phyloP scores from a whole-genome alignment of 768 basidiomycete genomes.

The Hygrophoropsis aurantiaca region DNA sequence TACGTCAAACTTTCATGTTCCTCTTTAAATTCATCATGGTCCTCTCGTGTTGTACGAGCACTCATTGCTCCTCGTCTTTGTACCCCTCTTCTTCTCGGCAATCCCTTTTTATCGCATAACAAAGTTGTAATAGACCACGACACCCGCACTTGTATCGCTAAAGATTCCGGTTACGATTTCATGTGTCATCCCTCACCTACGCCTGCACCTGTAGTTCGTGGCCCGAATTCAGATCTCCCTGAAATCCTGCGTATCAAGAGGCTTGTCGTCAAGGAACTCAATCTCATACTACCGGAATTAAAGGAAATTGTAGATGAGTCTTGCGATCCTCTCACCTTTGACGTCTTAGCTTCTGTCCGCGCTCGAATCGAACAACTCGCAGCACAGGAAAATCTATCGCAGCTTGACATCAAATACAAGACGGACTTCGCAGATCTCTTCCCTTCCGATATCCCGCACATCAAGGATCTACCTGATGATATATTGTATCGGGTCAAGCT shows the following conservation, averaged over 20 bases:
- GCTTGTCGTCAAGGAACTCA: not conserved
- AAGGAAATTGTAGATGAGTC: not conserved
- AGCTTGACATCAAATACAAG: slow-evolving; percentile 2
- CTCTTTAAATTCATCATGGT: slow-evolving; percentile 6
- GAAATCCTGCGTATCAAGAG: not conserved
- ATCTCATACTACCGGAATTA: not conserved
- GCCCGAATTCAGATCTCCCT: not conserved
- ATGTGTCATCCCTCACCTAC: not conserved
- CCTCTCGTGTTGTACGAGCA: slow-evolving; percentile 9
- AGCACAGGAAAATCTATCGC: not conserved
- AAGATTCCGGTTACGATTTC: slow-evolving; percentile 7
- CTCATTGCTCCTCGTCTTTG: slow-evolving; percentile 25
- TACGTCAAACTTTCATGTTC: slow-evolving; percentile 13
- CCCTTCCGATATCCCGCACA: slow-evolving; percentile 23
- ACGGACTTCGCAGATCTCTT: slow-evolving; percentile 19
- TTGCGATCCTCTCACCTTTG: not conserved
- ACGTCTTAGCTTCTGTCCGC: slow-evolving; percentile 2
- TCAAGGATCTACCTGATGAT: slow-evolving; percentile 17
- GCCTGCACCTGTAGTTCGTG: too few species aligned
- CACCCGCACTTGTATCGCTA: not conserved
- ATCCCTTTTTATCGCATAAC: slow-evolving; percentile 35
- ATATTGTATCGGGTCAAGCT: slow-evolving; percentile 21
- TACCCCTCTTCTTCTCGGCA: slow-evolving; percentile 30
- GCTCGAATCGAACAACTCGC: not conserved
- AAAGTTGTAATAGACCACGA: slow-evolving; percentile 31